Conservation (phyloP, 2,329 filamentous ascomycete species). For the Lojkania enalia region DNA sequence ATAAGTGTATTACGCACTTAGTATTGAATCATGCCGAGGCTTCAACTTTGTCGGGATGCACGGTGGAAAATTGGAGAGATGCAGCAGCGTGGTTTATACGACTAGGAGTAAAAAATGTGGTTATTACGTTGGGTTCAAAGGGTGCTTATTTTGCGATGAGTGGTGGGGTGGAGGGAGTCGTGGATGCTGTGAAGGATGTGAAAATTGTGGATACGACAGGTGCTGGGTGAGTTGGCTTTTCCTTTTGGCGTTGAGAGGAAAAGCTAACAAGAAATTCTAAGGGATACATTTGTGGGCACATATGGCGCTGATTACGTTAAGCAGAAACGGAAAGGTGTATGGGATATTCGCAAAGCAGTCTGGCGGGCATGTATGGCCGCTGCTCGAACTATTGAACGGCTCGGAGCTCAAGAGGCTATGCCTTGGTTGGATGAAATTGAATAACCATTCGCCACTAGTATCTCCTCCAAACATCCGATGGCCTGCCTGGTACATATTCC, state of each 20-base stretch:
- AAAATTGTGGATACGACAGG: constrained; percentile 2
- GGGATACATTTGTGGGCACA: constrained; percentile 1
- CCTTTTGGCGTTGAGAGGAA: neutral
- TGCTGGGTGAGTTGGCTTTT: neutral
- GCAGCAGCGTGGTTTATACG: neutral
- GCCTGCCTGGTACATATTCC: too few relatives aligned
- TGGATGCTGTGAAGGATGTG: neutral
- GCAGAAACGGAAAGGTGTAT: neutral
- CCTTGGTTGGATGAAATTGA: constrained; percentile 6
- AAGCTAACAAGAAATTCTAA: neutral
- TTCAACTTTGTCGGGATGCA: neutral
- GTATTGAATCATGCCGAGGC: neutral
- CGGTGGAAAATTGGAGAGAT: neutral
- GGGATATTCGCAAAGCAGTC: constrained; percentile 1
- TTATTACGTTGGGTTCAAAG: constrained; percentile 1
- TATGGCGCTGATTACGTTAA: constrained; percentile 2
- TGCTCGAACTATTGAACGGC: neutral
- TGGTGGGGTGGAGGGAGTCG: neutral
- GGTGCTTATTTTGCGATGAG: constrained; percentile 4
- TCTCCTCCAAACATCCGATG: too few relatives aligned
- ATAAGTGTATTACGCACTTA: neutral
- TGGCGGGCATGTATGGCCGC: neutral
- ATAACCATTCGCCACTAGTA: too few relatives aligned
- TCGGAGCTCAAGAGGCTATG: constrained; percentile 4
- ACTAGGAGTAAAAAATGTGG: constrained; percentile 2